Conservation (phyloP, 2,329 filamentous ascomycete genomes). For the Ophiocordyceps camponoti-floridani region DNA sequence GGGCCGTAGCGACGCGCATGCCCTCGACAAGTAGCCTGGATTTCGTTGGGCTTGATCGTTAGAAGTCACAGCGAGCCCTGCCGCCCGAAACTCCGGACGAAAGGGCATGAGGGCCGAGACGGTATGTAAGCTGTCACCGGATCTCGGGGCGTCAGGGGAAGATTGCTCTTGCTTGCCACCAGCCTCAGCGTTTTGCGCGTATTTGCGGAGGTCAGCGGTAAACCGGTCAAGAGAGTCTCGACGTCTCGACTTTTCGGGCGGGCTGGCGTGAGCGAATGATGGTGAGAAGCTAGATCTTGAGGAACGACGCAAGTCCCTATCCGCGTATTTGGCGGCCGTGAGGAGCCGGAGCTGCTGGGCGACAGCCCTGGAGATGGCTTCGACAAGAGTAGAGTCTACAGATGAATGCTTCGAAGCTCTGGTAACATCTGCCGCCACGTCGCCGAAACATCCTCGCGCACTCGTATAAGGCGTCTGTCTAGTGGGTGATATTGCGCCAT, state of each 20-base stretch:
- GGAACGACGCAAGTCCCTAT: not conserved
- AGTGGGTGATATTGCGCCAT: slow-evolving; percentile 1
- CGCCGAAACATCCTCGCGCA: slow-evolving; percentile 3
- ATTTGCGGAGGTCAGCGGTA: slow-evolving; percentile 11
- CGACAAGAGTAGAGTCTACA: slow-evolving; percentile 21
- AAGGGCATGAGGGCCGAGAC: slow-evolving; percentile 35
- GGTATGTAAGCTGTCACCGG: slow-evolving; percentile 27
- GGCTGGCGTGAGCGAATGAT: slow-evolving; percentile 2
- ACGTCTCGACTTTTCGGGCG: slow-evolving; percentile 25
- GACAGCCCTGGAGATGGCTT: slow-evolving; percentile 25
- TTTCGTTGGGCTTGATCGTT: slow-evolving; percentile 19
- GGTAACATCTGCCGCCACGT: slow-evolving; percentile 3
- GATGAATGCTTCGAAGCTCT: slow-evolving; percentile 12
- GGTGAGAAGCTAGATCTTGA: slow-evolving; percentile 1
- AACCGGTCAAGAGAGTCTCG: slow-evolving; percentile 20
- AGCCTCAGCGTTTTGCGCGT: slow-evolving; percentile 15
- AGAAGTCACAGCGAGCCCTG: slow-evolving; percentile 38
- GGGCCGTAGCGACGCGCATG: slow-evolving; percentile 3
- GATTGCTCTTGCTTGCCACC: slow-evolving; percentile 18
- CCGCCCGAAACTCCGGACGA: slow-evolving; percentile 31
- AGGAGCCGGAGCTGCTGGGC: slow-evolving; percentile 25
- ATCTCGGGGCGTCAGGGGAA: slow-evolving; percentile 21
- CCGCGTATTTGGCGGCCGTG: slow-evolving; percentile 8
- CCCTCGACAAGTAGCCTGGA: slow-evolving; percentile 5
- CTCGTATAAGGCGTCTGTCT: not conserved